Evolutionary conservation across 805 yeast genomes (phyloP).

Genomic region (Schizosaccharomyces lindneri): DNA sequence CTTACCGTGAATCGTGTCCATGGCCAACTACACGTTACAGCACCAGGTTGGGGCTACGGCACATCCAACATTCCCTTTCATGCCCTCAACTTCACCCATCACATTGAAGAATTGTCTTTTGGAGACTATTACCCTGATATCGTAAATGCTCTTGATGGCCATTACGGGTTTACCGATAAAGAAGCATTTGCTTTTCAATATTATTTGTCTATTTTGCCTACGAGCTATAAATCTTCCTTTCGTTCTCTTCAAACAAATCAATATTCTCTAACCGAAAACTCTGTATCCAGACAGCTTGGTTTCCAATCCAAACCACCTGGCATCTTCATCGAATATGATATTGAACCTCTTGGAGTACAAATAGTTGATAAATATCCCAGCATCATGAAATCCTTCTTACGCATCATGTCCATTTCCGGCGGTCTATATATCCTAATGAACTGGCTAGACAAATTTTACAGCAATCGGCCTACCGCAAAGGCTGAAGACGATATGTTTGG

Average conservation of each 20-base stretch:
- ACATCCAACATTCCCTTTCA: slow-evolving; percentile 11
- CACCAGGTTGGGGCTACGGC: slow-evolving; percentile 40
- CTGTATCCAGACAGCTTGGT: slow-evolving; percentile 2
- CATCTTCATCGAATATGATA: slow-evolving; percentile 47
- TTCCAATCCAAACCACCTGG: slow-evolving; percentile 2
- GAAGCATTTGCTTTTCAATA: slow-evolving; percentile 28
- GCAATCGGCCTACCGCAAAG: background rate
- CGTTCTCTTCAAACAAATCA: slow-evolving; percentile 57
- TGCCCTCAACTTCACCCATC: slow-evolving; percentile 55
- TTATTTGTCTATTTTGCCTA: slow-evolving; percentile 60
- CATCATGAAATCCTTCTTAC: background rate
- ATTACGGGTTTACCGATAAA: slow-evolving; percentile 30
- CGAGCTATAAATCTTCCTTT: slow-evolving; percentile 42
- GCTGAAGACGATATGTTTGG: background rate
- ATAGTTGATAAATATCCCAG: background rate
- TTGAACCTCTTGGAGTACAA: slow-evolving; percentile 40
- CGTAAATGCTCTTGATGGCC: slow-evolving; percentile 66
- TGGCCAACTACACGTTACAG: slow-evolving; percentile 70
- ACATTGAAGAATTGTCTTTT: slow-evolving; percentile 64
- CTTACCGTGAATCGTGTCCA: slow-evolving; percentile 64
- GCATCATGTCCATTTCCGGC: background rate
- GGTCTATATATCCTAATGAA: background rate
- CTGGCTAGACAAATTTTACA: background rate
- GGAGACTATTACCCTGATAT: slow-evolving; percentile 75
- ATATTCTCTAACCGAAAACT: slow-evolving; percentile 36